Conservation (phyloP, 768 basidiomycete species). For the Panaeolus cyanescens region DNA sequence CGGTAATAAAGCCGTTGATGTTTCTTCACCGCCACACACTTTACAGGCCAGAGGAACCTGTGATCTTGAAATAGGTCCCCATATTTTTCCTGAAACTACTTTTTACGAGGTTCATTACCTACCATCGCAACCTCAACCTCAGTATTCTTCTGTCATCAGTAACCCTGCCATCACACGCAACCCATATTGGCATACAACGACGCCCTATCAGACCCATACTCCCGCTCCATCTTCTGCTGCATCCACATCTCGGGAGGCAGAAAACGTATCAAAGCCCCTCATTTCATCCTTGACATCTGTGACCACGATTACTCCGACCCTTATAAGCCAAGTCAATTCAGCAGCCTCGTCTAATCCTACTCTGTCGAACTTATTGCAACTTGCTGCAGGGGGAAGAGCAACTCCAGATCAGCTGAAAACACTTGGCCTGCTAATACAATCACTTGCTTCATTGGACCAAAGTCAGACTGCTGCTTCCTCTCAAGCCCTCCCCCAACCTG, state of each 20-base stretch:
- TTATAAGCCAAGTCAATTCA: constrained; percentile 65
- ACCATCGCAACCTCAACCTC: constrained; percentile 25
- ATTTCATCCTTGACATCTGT: constrained; percentile 46
- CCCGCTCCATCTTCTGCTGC: constrained; percentile 15
- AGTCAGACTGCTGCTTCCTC: constrained; percentile 9
- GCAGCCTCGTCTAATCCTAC: constrained; percentile 69
- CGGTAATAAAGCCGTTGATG: constrained; percentile 52
- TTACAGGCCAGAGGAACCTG: constrained; percentile 67
- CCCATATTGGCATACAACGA: constrained; percentile 21
- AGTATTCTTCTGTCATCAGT: constrained; percentile 22
- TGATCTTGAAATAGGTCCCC: constrained; percentile 75
- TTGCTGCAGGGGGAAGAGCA: constrained; percentile 64
- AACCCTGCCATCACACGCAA: constrained; percentile 13
- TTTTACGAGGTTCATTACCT: constrained; percentile 78
- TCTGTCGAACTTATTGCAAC: constrained; percentile 65
- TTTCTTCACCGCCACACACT: constrained; percentile 66
- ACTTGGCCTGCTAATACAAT: constrained; percentile 73
- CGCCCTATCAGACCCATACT: constrained; percentile 3
- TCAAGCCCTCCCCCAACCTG: constrained; percentile 7
- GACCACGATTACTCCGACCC: constrained; percentile 53
- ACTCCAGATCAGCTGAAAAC: constrained; percentile 66
- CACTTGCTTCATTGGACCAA: constrained; percentile 44
- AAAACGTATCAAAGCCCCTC: constrained; percentile 37
- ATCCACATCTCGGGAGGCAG: constrained; percentile 9
- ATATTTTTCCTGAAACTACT: constrained; percentile 65